These are phyloP conservation scores for Moricandia arvensis DNA, from an alignment of 345 rosid genomes.

Conservation along the genomic window DNA sequence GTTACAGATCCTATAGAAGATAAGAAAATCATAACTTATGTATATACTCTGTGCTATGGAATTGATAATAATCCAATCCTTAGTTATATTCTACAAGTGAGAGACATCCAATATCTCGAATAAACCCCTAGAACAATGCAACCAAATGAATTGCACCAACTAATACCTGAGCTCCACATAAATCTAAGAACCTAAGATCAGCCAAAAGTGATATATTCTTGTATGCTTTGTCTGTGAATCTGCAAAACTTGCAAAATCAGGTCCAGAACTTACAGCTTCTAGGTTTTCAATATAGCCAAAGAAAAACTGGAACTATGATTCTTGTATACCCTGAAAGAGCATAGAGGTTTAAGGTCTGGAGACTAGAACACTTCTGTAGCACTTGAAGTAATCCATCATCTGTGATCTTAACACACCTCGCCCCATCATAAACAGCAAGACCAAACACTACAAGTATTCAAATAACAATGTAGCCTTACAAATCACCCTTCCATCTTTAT, in stretches of 20 bases:
- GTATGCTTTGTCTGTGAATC: conserved; percentile 78
- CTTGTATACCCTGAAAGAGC: conserved; percentile 71
- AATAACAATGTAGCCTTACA: background rate
- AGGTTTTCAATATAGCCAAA: conserved; percentile 5
- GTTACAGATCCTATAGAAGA: conserved; percentile 3
- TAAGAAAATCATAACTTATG: background rate
- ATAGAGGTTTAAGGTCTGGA: conserved; percentile 73
- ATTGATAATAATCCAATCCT: conserved; percentile 7
- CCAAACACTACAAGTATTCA: conserved; percentile 8
- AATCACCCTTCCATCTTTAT: conserved; percentile 7
- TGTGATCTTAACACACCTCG: conserved; percentile 81
- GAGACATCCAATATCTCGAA: too few relatives aligned
- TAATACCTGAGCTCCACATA: conserved; percentile 90
- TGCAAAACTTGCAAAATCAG: conserved; percentile 36
- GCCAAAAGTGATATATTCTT: conserved; percentile 59
- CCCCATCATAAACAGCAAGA: conserved; percentile 8
- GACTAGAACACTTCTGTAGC: conserved; percentile 54
- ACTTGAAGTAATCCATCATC: conserved; percentile 70
- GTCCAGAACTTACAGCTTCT: conserved; percentile 1
- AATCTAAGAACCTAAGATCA: conserved; percentile 63
- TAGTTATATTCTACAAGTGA: too few relatives aligned
- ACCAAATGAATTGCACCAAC: conserved; percentile 6
- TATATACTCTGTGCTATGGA: background rate
- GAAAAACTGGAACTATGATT: background rate
- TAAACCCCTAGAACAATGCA: background rate